phyloP scores from a whole-genome alignment of 192 early-diverging fungal genomes.

The Backusella liffmaniae region DNA sequence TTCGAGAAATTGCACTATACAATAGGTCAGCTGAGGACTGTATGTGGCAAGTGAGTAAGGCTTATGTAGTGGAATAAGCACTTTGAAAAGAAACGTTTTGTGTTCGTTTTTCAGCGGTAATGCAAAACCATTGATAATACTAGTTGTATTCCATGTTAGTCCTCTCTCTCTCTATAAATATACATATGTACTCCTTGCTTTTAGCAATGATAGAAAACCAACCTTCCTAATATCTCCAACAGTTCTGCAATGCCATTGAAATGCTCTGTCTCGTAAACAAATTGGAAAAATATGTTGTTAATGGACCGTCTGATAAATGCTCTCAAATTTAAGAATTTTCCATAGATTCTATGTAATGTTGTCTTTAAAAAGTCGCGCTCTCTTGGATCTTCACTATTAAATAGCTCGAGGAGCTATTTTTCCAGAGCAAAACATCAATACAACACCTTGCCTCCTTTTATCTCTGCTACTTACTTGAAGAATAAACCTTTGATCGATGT shows the following conservation, averaged over 20 bases:
- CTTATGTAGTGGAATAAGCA: conserved; percentile 96
- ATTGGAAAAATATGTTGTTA: conserved; percentile 98
- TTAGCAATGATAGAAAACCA: conserved; percentile 8
- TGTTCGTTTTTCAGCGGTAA: conserved; percentile 99
- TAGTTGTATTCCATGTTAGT: conserved; percentile 32
- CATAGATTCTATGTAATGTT: conserved; percentile 97
- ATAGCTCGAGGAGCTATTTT: conserved; percentile 86
- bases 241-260: conserved; percentile 99
- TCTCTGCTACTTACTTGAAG: conserved; percentile 59
- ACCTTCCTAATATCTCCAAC: conserved; percentile 97
- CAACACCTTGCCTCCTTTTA: not conserved
- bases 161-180: not conserved
- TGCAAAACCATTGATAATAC: conserved; percentile 99
- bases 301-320: conserved; percentile 97
- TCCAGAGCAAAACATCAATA: not conserved
- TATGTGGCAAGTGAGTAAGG: conserved; percentile 92
- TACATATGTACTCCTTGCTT: not conserved
- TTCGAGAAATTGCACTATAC: conserved; percentile 99
- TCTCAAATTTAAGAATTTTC: conserved; percentile 96
- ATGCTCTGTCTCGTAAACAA: conserved; percentile 94
- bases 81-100: conserved; percentile 91
- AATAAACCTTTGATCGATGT: conserved; percentile 96
- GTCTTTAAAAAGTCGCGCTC: conserved; percentile 99
- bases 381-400: conserved; percentile 98
- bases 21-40: conserved; percentile 97